Percentiles rank a stretch among this genome's conserved stretches.
Evolutionary conservation across 2,329 filamentous ascomycete species (phyloP).

Genomic region (Scytalidium lignicola): DNA sequence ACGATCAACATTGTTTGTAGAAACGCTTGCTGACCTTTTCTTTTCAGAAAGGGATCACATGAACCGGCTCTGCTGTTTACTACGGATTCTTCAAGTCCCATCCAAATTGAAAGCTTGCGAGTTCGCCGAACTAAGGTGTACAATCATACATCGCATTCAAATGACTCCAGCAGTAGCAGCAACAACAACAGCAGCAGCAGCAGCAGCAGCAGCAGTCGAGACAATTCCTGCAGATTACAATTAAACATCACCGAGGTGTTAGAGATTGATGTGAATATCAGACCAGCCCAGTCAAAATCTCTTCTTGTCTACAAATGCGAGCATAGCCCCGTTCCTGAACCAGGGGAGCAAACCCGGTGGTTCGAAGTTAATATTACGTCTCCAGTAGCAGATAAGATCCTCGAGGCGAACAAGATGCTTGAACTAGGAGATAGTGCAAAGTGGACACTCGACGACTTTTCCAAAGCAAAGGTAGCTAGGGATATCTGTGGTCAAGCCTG

Average conservation of each 20-base stretch:
- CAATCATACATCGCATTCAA: background rate
- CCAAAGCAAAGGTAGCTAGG: slow-evolving; percentile 3
- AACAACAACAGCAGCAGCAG: background rate
- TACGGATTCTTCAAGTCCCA: slow-evolving; percentile 1
- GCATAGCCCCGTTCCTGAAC: background rate
- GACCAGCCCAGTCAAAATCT: background rate
- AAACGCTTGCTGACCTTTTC: background rate
- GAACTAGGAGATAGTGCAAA: slow-evolving; percentile 17
- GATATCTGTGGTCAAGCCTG: slow-evolving; percentile 11
- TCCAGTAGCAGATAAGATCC: slow-evolving; percentile 4
- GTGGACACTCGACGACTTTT: slow-evolving; percentile 10
- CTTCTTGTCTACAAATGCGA: background rate
- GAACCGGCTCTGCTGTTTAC: background rate
- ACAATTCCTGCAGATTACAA: background rate
- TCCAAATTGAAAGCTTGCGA: slow-evolving; percentile 1
- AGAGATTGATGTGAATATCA: background rate
- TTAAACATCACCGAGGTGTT: slow-evolving; percentile 7
- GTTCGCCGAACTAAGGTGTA: slow-evolving; percentile 6
- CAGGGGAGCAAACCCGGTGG: slow-evolving; percentile 10
- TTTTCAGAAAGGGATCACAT: background rate
- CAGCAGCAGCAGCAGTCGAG: too few species aligned
- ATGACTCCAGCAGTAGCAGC: background rate
- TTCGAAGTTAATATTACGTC: slow-evolving; percentile 16
- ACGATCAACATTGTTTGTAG: background rate
- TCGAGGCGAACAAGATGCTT: slow-evolving; percentile 13